Base-by-base conservation (phyloP, 1,139 yeast species). In the Scheffersomyces segobiensis region DNA sequence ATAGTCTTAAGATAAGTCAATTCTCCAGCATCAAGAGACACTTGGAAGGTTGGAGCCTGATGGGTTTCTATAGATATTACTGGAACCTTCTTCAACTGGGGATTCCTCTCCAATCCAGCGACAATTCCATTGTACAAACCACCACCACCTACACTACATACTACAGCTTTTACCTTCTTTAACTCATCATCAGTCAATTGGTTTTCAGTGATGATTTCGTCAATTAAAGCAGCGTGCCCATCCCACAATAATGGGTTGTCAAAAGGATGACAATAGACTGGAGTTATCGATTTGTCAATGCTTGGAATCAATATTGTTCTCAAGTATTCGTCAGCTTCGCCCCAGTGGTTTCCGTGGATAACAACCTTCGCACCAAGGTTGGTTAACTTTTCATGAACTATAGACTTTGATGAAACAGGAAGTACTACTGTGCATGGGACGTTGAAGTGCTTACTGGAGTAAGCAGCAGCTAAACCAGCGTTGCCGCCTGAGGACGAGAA, bases 381-480 rank as follows among this genome's bases (percentile, higher is more conserved):
- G 52, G 66, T 60, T 46, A 79, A 67, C 56, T 65, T 67, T 7
- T 65, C 66, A 17, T 72, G 60, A 0, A 78, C 75, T 21, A 67
- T 67, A 1, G 65, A 62, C 57, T 72, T 74, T 21, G 79, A 65
- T 8, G 55, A 62, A 3, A 55, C 57, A 0, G 83, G 83, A 3
- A 79, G 68, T 1, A 77, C 80, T n/a, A 79, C 82, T 3, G 80
- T 77, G 59, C 83, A 78, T 49, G 64, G 60, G 3, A 77, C 66
- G 2, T 62, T 57, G 59, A 68, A 75, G 58, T 63, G 65, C 32
- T 64, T 60, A 2, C 78, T 71, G 57, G 75, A 71, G 58, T 75
- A 78, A 2, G 81, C 83, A 12, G 82, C 83, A 14, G 82, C 81
- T 52, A 79, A 66, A 0, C 82, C 83, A n/a, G 83, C 83, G 62